Conservation (phyloP, 2,329 filamentous ascomycete genomes). For the Exophiala oligosperma region DNA sequence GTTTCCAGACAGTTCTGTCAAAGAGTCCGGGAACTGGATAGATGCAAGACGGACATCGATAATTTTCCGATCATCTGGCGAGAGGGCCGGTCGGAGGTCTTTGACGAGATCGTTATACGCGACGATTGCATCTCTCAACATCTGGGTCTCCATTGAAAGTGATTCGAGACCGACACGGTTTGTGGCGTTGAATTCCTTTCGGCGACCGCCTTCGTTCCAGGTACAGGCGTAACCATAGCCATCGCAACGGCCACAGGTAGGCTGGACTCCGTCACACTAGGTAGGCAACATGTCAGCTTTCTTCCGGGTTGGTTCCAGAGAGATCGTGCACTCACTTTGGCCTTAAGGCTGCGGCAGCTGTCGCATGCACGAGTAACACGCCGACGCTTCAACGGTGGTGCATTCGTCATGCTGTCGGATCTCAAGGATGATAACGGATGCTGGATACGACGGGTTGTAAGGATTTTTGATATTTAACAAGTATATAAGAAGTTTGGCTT, state of each 20-base stretch:
- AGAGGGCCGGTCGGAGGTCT: slow-evolving; percentile 6
- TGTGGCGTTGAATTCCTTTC: slow-evolving; percentile 14
- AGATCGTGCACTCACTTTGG: slow-evolving; percentile 23
- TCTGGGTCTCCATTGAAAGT: not conserved
- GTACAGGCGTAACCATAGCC: slow-evolving; percentile 33
- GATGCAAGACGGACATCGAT: slow-evolving; percentile 14
- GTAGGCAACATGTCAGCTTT: slow-evolving; percentile 2
- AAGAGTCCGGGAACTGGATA: slow-evolving; percentile 20
- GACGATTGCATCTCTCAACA: slow-evolving; percentile 4
- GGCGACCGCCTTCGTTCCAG: slow-evolving; percentile 23
- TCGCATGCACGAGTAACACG: slow-evolving; percentile 30
- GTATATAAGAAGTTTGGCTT: too few relatives aligned
- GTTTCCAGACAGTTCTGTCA: slow-evolving; percentile 23
- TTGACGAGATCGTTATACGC: slow-evolving; percentile 6
- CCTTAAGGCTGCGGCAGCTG: slow-evolving; percentile 30
- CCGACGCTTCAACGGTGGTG: slow-evolving; percentile 18
- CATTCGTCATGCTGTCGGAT: not conserved
- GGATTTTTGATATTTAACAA: too few relatives aligned
- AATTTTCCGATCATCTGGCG: slow-evolving; percentile 7
- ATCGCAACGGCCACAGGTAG: slow-evolving; percentile 32
- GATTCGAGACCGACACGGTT: not conserved
- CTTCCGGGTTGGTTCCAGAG: not conserved
- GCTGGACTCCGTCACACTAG: slow-evolving; percentile 34
- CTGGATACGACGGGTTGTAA: not conserved
- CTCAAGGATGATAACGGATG: not conserved